phyloP scores from a whole-genome alignment of 2,329 filamentous ascomycete species.

The Diaporthe longicolla region DNA sequence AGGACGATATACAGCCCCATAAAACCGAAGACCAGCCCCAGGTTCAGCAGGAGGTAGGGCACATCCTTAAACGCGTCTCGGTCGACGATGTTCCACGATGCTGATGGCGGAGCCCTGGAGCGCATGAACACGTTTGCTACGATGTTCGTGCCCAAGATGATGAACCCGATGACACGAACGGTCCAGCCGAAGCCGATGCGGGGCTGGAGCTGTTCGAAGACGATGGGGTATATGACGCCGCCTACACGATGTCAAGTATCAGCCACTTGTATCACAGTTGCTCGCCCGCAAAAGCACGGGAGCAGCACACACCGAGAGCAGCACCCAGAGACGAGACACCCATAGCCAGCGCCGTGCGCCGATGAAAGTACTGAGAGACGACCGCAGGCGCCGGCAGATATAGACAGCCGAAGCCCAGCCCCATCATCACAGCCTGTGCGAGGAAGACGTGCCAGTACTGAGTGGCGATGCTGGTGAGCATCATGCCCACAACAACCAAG shows the following conservation, averaged over 20 bases:
- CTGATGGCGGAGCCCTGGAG: conserved; percentile 49
- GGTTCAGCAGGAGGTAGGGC: conserved; percentile 54
- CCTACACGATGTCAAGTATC: neutral
- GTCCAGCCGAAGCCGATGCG: conserved; percentile 49
- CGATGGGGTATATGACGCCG: conserved; percentile 52
- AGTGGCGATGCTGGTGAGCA: conserved; percentile 60
- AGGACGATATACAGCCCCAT: conserved; percentile 62
- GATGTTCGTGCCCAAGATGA: conserved; percentile 54
- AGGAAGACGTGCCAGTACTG: conserved; percentile 60
- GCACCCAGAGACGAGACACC: conserved; percentile 51
- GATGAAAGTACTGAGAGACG: conserved; percentile 57
- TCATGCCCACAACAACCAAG: conserved; percentile 56
- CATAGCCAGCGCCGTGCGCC: conserved; percentile 50
- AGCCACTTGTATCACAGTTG: neutral
- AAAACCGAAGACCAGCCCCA: conserved; percentile 57
- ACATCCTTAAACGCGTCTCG: conserved; percentile 53
- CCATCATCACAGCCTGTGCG: conserved; percentile 55
- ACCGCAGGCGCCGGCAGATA: conserved; percentile 55
- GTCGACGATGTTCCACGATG: conserved; percentile 52
- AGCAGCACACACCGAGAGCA: conserved; percentile 45
- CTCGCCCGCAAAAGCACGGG: no score
- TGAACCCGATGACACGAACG: conserved; percentile 46
- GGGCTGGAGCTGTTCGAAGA: conserved; percentile 45
- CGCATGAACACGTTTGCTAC: conserved; percentile 57
- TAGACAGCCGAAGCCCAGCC: conserved; percentile 53